Base-by-base conservation (phyloP, 148 eudicot genomes). In the Polygonum maritimum region DNA sequence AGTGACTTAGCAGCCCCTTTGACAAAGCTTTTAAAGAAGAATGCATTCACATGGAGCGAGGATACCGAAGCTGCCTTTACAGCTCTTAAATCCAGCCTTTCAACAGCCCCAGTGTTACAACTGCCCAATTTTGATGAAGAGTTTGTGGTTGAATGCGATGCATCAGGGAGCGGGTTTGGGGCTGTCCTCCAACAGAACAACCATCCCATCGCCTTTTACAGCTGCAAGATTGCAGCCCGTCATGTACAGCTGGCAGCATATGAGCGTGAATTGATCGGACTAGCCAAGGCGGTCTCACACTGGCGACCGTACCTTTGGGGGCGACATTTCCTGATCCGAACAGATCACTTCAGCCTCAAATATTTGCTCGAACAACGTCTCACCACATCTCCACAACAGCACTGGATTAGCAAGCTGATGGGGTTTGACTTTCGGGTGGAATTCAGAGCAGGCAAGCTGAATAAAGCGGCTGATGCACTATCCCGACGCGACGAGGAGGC, bases 181-280 rank as follows among this genome's bases (percentile, higher is more conserved):
- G n/a, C n/a, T n/a, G n/a, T n/a, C n/a, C n/a, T n/a, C n/a, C n/a
- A n/a, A n/a, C n/a, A n/a, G n/a, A n/a, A n/a, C n/a, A n/a, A n/a
- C n/a, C 78, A 76, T 12, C 78, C 51, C 36, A 60, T 76, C 2
- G 78, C 78, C 22, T 76, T 76, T 40, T 76, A 55, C n/a, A 60
- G 78, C 5, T 7, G 71, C 45, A 39, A 76, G 14, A 5, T 76
- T n/a, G 38, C 78, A 16, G 54, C n/a, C 16, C 1, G 71, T 15
- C 78, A 76, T 40, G 54, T 7, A 1, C 60, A 76, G 12, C 21
- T 60, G 12, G 78, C 55, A 1, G 54, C 71, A n/a, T n/a, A 19
- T 5, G 26, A 55, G 39, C 71, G 54, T 2, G 71, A 76, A 21
- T 21, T 76, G 18, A 76, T 76, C 6, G 78, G 78, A 13, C 41